These are phyloP conservation scores for Phytophthora kernoviae DNA, from an alignment of 352 stramenopile species.

Conservation along the genomic window DNA sequence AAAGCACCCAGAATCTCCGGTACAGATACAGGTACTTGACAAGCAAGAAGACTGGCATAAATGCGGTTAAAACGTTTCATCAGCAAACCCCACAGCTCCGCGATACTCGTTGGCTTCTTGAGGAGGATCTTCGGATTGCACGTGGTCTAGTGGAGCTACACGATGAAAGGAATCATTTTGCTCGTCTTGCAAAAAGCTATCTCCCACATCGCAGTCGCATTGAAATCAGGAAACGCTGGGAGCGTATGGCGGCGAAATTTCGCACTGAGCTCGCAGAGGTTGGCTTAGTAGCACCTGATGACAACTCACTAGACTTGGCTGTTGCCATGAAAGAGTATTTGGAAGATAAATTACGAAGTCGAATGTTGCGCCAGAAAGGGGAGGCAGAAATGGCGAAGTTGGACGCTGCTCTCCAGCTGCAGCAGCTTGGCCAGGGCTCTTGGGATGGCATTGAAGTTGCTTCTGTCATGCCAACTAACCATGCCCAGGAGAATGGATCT, in stretches of 20 bases:
- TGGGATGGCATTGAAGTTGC: constrained; percentile 5
- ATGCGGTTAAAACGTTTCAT: constrained; percentile 67
- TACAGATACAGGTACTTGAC: constrained; percentile 77
- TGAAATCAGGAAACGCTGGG: constrained; percentile 75
- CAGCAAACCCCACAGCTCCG: constrained; percentile 40
- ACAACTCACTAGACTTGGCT: constrained; percentile 52
- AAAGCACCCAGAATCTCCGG: constrained; percentile 49
- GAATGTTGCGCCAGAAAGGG: constrained; percentile 24
- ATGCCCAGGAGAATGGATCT: constrained; percentile 18
- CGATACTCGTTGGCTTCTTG: constrained; percentile 63
- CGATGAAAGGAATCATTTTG: constrained; percentile 67
- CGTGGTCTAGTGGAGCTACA: constrained; percentile 72
- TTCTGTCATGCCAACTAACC: background rate
- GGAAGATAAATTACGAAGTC: constrained; percentile 52
- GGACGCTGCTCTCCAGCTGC: constrained; percentile 31
- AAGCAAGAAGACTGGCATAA: constrained; percentile 61
- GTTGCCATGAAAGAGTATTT: constrained; percentile 59
- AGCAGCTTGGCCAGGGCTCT: constrained; percentile 23
- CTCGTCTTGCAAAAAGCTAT: constrained; percentile 55
- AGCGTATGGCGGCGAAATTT: constrained; percentile 44
- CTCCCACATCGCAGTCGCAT: constrained; percentile 71
- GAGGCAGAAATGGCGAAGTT: constrained; percentile 33
- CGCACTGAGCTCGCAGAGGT: constrained; percentile 30
- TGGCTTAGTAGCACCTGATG: constrained; percentile 29
- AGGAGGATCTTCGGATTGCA: constrained; percentile 81